Conservation (phyloP, 108 stramenopile species). For the Cyclostephanos invisitatus region DNA sequence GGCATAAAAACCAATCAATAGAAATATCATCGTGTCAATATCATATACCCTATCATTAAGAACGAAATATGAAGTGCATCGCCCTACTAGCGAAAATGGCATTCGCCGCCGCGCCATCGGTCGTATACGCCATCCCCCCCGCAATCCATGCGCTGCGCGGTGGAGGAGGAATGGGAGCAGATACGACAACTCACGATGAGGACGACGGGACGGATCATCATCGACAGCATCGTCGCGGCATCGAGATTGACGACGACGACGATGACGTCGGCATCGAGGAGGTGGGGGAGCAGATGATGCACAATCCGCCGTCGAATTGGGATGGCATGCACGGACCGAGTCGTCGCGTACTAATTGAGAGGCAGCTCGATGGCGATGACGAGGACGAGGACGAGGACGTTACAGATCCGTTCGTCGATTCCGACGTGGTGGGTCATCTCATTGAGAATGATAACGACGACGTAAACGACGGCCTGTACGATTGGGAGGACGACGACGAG, state of each 20-base stretch:
- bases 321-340: background rate
- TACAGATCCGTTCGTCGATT: background rate
- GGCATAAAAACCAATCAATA: too few species aligned
- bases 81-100: background rate
- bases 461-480: background rate
- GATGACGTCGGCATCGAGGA: background rate
- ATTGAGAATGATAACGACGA: background rate
- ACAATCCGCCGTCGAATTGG: background rate
- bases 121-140: too few species aligned
- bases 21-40: too few species aligned
- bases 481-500: slow-evolving; percentile 7
- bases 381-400: slow-evolving; percentile 1
- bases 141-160: too few species aligned
- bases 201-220: too few species aligned
- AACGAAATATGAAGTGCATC: background rate
- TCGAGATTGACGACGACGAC: background rate
- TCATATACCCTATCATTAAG: too few species aligned
- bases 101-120: background rate
- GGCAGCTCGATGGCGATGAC: background rate
- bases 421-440: background rate
- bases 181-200: too few species aligned
- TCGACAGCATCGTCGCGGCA: too few species aligned
- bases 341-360: background rate
- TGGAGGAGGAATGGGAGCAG: too few species aligned
- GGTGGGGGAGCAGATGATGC: slow-evolving; percentile 31